Base-by-base conservation (phyloP, 2,329 filamentous ascomycete species). In the Diatrype stigma region DNA sequence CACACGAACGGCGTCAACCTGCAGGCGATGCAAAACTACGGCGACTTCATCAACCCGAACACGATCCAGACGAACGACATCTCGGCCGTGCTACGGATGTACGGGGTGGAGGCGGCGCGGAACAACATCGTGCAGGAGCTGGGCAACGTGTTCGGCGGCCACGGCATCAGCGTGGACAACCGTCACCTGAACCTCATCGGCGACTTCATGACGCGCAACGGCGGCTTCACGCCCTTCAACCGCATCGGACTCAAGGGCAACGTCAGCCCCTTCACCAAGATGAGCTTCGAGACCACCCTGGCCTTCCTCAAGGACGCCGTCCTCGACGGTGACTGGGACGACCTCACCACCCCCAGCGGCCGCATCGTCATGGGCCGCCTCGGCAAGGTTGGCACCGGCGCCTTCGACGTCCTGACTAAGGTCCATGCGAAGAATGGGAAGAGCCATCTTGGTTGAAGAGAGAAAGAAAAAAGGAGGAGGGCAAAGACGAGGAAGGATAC, bases 231-330 rank as follows among this genome's bases (percentile, higher is more conserved):
- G 45, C 86, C 94, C 1, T 99, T 99, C 74, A 96, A 90, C 72
- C 87, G 94, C 46, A 95, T 89, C 66, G 94, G 93, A 1, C 76
- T 99, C 54, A 85, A 84, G 65, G 85, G 89, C 57, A 92, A 90
- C 63, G 86, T 93, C 26, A 92, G 86, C 59, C 91, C 94, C 0
- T 93, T 99, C 61, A 93, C 94, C 72, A 97, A 97, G 80, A 97
- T 97, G 93, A 96, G 90, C 69, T 99, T 97, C 73, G 94, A 99
- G 80, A 99, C 94, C 3, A 99, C 94, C 2, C 81, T 97, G 37
- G 86, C 88, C 1, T 96, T 96, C 76, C 78, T 99, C 63, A 92
- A 89, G 69, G 94, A 97, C 66, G 92, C 94, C 1, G 87, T 96
- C 23, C 75, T 95, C 51, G 90, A 96, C 64, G 86, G 89, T 46